Conservation (phyloP, 768 basidiomycete species). For the Kondoa malvinella region DNA sequence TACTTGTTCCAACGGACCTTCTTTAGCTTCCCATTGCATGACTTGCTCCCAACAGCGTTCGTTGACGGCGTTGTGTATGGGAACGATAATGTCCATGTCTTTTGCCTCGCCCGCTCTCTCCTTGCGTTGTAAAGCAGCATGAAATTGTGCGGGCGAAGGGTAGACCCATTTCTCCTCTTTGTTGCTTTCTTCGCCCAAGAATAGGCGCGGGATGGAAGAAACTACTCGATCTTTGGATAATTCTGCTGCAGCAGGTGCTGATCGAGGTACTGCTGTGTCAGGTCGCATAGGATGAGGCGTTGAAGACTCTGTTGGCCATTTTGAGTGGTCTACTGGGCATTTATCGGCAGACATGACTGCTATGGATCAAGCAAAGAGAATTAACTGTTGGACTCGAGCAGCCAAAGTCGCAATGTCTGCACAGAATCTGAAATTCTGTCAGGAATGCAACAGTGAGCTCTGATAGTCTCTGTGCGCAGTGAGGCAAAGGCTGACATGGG, state of each 20-base stretch:
- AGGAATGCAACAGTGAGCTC: slow-evolving; percentile 6
- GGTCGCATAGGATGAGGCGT: not conserved
- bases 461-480: too few species aligned
- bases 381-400: not conserved
- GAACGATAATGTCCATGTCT: slow-evolving; percentile 94
- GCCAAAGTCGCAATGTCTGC: not conserved
- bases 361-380: not conserved
- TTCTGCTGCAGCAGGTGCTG: not conserved
- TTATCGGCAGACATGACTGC: not conserved
- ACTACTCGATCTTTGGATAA: not conserved
- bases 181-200: not conserved
- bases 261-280: not conserved
- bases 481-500: not conserved
- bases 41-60: slow-evolving; percentile 78
- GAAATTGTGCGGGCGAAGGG: slow-evolving; percentile 97
- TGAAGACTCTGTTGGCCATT: too few species aligned
- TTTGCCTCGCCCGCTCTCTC: slow-evolving; percentile 41
- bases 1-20: slow-evolving; percentile 40
- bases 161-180: slow-evolving; percentile 76
- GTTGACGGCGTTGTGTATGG: slow-evolving; percentile 98
- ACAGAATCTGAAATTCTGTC: not conserved
- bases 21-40: slow-evolving; percentile 50
- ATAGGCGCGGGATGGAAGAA: slow-evolving; percentile 5
- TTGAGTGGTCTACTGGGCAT: not conserved
- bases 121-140: slow-evolving; percentile 87